These are phyloP conservation scores for Syncephalastrum monosporum DNA, from an alignment of 371 early-diverging fungal genomes.

Conservation along the genomic window DNA sequence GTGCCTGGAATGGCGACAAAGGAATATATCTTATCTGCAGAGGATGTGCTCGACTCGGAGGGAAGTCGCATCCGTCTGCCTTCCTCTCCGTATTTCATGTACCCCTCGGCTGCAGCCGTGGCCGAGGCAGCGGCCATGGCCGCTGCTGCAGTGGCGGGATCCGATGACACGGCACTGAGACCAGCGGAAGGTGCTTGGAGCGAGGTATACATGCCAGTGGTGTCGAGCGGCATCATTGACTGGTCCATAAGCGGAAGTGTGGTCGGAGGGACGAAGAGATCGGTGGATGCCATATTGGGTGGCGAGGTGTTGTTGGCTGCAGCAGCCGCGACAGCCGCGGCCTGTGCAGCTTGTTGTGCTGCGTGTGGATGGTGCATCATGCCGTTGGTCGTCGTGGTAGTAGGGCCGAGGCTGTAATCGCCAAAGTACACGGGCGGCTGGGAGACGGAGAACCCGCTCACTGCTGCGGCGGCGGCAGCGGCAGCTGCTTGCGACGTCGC, in stretches of 20 bases:
- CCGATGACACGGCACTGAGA: neutral
- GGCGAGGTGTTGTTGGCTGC: slow-evolving; percentile 2
- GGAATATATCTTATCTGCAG: slow-evolving; percentile 55
- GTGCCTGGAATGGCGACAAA: slow-evolving; percentile 65
- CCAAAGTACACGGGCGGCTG: neutral
- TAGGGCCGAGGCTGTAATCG: neutral
- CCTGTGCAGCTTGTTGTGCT: neutral
- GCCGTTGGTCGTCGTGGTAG: neutral
- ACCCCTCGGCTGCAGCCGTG: slow-evolving; percentile 3
- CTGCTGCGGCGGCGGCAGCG: slow-evolving; percentile 11
- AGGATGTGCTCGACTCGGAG: slow-evolving; percentile 32
- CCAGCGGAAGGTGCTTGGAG: neutral
- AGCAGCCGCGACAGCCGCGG: slow-evolving; percentile 6
- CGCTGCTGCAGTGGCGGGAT: slow-evolving; percentile 2
- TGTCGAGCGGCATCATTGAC: slow-evolving; percentile 2
- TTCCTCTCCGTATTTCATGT: slow-evolving; percentile 3
- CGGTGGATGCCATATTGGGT: neutral
- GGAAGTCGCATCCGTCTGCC: slow-evolving; percentile 25
- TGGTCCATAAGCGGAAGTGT: slow-evolving; percentile 3
- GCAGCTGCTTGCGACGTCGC: slow-evolving; percentile 7
- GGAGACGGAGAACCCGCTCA: too few species aligned
- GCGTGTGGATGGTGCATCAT: neutral
- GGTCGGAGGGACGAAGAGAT: neutral
- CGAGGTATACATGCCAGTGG: neutral
- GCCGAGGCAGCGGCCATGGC: slow-evolving; percentile 7